Conservation (phyloP, 495 filamentous ascomycete species). For the Podospora pseudopauciseta region DNA sequence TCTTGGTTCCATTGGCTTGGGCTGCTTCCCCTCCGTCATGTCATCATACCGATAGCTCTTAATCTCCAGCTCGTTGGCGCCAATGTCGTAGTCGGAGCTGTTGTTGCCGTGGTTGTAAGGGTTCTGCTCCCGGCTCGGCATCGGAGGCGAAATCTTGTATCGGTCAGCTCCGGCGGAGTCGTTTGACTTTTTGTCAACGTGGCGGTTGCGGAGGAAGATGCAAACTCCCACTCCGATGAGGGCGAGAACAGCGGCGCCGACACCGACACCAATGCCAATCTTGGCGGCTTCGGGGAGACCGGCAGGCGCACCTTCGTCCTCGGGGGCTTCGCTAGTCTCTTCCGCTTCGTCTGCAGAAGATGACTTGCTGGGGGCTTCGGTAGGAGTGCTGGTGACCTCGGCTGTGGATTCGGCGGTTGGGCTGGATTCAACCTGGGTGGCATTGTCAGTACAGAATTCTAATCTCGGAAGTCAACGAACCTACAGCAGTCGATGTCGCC, state of each 20-base stretch:
- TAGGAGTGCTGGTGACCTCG: constrained; percentile 11
- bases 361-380: constrained; percentile 13
- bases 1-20: constrained; percentile 44
- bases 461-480: background rate
- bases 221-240: constrained; percentile 29
- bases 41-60: constrained; percentile 47
- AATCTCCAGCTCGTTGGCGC: constrained; percentile 35
- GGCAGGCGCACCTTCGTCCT: background rate
- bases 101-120: constrained; percentile 31
- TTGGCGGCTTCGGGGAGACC: constrained; percentile 36
- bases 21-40: constrained; percentile 41
- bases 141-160: constrained; percentile 44
- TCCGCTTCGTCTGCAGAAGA: constrained; percentile 21
- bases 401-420: constrained; percentile 10
- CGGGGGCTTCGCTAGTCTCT: constrained; percentile 9
- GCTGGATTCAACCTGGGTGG: background rate
- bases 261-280: constrained; percentile 44
- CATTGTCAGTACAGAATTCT: background rate
- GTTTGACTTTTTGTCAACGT: constrained; percentile 12
- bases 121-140: constrained; percentile 34
- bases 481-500: background rate
- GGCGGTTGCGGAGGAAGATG: constrained; percentile 33
- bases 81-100: constrained; percentile 28
- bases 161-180: constrained; percentile 11
- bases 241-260: constrained; percentile 33